These are phyloP conservation scores for Eucalyptus albens DNA, from an alignment of 345 rosid species.

Conservation along the genomic window DNA sequence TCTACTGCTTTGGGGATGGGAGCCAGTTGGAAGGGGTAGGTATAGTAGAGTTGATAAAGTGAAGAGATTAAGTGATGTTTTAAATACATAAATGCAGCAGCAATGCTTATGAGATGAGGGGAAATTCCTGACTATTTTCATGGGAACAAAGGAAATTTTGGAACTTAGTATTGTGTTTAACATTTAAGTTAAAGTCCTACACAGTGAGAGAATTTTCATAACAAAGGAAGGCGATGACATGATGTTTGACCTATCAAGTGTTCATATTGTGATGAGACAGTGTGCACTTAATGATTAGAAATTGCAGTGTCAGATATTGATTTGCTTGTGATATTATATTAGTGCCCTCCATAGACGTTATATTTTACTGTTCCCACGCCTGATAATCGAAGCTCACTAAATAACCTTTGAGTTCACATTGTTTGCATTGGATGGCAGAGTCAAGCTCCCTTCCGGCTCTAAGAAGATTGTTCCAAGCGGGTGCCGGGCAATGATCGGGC, in stretches of 20 bases:
- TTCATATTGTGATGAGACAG: background rate
- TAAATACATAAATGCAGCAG: background rate
- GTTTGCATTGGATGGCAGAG: slow-evolving; percentile 1
- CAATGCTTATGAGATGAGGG: background rate
- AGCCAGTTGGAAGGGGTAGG: background rate
- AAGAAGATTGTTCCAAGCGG: slow-evolving; percentile 42
- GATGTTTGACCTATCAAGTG: background rate
- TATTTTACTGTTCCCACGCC: background rate
- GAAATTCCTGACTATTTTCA: background rate
- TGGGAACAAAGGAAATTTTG: background rate
- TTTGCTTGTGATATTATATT: background rate
- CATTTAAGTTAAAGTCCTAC: background rate
- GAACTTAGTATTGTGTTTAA: background rate
- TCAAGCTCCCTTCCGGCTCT: slow-evolving; percentile 42
- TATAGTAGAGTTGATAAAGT: background rate
- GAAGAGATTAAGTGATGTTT: background rate
- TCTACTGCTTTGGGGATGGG: background rate
- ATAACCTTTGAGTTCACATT: background rate
- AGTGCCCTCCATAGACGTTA: background rate
- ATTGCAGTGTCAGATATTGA: background rate
- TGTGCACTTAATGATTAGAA: background rate
- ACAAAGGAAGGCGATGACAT: background rate
- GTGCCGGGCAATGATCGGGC: slow-evolving; percentile 44
- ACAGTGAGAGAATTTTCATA: background rate
- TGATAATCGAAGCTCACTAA: background rate